These are phyloP conservation scores for Blepharisma japonicum DNA, from an alignment of 73 alveolate genomes.

Conservation along the genomic window DNA sequence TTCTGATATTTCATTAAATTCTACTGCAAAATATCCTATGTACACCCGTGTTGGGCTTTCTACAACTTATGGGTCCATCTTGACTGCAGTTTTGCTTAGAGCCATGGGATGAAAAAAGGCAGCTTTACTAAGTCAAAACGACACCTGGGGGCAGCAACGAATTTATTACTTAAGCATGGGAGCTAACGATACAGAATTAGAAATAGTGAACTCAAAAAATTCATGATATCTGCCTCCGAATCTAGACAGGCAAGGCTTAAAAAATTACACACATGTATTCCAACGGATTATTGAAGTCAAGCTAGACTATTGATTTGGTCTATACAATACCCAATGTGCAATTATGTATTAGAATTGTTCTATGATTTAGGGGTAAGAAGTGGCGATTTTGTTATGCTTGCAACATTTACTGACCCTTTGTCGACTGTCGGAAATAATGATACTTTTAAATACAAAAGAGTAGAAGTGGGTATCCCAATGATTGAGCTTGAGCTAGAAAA, in stretches of 20 bases:
- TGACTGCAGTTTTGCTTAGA: too few species aligned
- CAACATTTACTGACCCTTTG: background rate
- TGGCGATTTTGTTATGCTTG: background rate
- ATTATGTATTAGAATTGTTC: background rate
- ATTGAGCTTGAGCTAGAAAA: background rate
- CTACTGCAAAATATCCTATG: too few species aligned
- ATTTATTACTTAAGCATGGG: too few species aligned
- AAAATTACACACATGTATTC: background rate
- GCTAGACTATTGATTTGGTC: background rate
- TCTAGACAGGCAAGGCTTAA: background rate
- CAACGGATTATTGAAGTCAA: background rate
- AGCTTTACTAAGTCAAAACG: too few species aligned
- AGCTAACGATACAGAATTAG: too few species aligned
- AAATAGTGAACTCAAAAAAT: background rate
- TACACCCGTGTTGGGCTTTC: too few species aligned
- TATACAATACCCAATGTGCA: too few species aligned
- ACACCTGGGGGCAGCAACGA: too few species aligned
- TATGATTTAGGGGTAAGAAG: constrained; percentile 7
- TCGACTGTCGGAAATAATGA: background rate
- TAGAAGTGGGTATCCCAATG: background rate
- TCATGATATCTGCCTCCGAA: background rate
- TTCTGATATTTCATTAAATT: too few species aligned
- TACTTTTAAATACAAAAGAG: background rate
- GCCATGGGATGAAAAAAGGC: too few species aligned
- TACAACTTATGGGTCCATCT: too few species aligned